Conservation (phyloP, 2,329 filamentous ascomycete genomes). For the Xylariaceae sp. region DNA sequence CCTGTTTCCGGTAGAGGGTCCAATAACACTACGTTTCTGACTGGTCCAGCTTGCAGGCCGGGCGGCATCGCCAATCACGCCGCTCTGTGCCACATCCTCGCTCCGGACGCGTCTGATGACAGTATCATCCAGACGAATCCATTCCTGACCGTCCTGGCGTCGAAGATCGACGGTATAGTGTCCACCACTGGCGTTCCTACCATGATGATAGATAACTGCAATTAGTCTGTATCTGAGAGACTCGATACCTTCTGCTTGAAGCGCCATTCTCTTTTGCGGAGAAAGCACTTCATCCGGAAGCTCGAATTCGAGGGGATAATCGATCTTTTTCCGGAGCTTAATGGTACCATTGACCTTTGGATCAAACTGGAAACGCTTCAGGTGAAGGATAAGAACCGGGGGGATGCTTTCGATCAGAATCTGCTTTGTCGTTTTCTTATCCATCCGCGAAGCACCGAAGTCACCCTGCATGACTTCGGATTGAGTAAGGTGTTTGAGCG, state of each 20-base stretch:
- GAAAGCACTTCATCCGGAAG: constrained; percentile 88
- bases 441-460: constrained; percentile 73
- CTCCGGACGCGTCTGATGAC: constrained; percentile 76
- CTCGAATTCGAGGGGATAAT: constrained; percentile 90
- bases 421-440: constrained; percentile 82
- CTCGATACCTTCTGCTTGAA: constrained; percentile 58
- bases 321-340: constrained; percentile 98
- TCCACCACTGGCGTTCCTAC: constrained; percentile 90
- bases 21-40: constrained; percentile 45
- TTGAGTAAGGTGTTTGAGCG: constrained; percentile 75
- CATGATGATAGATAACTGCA: constrained; percentile 93
- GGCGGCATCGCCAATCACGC: constrained; percentile 66
- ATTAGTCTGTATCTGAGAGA: constrained; percentile 81
- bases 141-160: constrained; percentile 89
- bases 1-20: constrained; percentile 56
- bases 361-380: constrained; percentile 97
- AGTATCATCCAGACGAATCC: constrained; percentile 95
- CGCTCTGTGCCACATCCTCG: constrained; percentile 84
- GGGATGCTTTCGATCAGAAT: constrained; percentile 89
- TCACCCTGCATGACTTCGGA: constrained; percentile 81
- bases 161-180: constrained; percentile 98
- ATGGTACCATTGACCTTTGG: constrained; percentile 74
- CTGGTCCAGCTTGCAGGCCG: constrained; percentile 61
- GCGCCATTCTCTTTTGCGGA: constrained; percentile 62
- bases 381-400: constrained; percentile 84